Evolutionary conservation across 78 protist genomes (phyloP), one percentile per base, ranked within the genome.

Genomic region (Capsaspora owczarzaki): DNA sequence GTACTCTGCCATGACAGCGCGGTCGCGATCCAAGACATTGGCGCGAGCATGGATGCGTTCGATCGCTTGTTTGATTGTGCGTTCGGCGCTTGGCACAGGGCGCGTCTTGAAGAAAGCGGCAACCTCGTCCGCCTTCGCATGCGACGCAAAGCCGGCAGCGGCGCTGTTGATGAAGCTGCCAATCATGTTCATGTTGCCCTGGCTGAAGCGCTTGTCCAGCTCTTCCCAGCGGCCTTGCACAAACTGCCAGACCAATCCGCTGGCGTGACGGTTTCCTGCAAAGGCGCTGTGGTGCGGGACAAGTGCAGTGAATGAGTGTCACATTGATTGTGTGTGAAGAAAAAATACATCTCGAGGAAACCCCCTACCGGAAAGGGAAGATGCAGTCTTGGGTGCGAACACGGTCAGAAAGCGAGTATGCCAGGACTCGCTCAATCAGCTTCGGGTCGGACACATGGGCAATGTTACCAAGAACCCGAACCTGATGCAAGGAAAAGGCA

Each of bases 51-150:
- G 20, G 66, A 84, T 78, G 47, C 35, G 23, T 69, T 84, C 88
- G n/a, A 71, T 10, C 53, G 69, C 38, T 76, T 69, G 83, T 68
- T 49, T 46, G 77, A 84, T 79, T 56, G 80, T 47, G 46, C 88
- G 27, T 43, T 78, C 79, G 20, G 80, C 77, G 4, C 27, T 41
- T 22, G 88, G 74, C 0, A 84, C 78, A n/a, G 83, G 61, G 35
- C 75, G 37, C 38, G 61, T 68, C 53, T 25, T 6, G 29, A 84
- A 71, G 79, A 78, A 79, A 29, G 31, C 33, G 38, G 78, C 61
- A 31, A 78, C 74, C 51, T 77, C 49, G 25, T 20, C n/a, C 33
- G 68, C 46, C 47, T 68, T 70, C 27, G 6, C 35, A 2, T 84
- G 71, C 31, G 41, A 8, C 42, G 77, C 47, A 42, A 74, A 80